phyloP scores from a whole-genome alignment of 2,329 filamentous ascomycete species.

The Colletotrichum liriopes region DNA sequence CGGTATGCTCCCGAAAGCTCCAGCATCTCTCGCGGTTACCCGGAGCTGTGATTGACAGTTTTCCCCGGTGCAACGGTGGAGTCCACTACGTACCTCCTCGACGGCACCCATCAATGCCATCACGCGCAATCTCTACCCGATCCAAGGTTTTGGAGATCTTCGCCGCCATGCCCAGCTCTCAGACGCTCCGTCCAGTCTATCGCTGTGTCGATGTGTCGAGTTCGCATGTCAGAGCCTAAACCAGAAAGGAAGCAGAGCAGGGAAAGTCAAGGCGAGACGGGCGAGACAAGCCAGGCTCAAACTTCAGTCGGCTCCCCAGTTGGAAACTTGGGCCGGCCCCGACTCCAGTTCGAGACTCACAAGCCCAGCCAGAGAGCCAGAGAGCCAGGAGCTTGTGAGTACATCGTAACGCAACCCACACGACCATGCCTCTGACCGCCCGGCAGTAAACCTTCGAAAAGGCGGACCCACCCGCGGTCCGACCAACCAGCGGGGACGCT shows the following conservation, averaged over 20 bases:
- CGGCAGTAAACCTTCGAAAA: slow-evolving; percentile 16
- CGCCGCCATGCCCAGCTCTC: slow-evolving; percentile 25
- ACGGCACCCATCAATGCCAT: slow-evolving; percentile 36
- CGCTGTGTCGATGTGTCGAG: slow-evolving; percentile 1
- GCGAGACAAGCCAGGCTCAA: slow-evolving; percentile 24
- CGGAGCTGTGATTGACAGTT: slow-evolving; percentile 18
- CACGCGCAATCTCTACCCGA: slow-evolving; percentile 13
- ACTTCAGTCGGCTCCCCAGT: slow-evolving; percentile 29
- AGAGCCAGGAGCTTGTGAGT: not conserved
- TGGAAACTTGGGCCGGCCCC: slow-evolving; percentile 35
- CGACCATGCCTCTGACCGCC: slow-evolving; percentile 24
- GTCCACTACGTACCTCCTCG: slow-evolving; percentile 34
- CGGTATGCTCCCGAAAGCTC: slow-evolving; percentile 6
- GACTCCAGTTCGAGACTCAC: slow-evolving; percentile 3
- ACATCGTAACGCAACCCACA: not conserved
- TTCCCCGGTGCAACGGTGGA: slow-evolving; percentile 24
- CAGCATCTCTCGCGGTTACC: slow-evolving; percentile 1
- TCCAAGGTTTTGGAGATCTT: slow-evolving; percentile 29
- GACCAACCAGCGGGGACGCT: slow-evolving; percentile 32
- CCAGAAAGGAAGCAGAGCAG: not conserved
- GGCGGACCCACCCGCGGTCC: slow-evolving; percentile 10
- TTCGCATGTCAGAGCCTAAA: slow-evolving; percentile 17
- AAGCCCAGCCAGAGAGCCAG: not conserved
- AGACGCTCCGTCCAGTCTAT: slow-evolving; percentile 34
- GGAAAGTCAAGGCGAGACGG: slow-evolving; percentile 33